Conservation (phyloP, 139 green algal species). For the Tetradesmus obliquus region DNA sequence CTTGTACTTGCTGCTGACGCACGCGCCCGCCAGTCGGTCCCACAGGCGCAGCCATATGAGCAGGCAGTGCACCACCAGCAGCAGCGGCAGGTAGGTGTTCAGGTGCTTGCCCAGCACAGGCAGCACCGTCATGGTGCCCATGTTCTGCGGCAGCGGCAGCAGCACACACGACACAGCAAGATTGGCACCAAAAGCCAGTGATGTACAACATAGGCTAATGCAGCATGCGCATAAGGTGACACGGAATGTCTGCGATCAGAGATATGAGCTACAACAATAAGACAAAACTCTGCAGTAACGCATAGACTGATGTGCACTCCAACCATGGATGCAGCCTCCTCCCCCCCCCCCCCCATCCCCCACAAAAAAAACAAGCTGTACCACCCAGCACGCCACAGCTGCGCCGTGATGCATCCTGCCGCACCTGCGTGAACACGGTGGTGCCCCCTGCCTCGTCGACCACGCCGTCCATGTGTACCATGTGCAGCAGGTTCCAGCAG, state of each 20-base stretch:
- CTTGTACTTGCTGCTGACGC: constrained; percentile 54
- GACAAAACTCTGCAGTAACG: too few relatives aligned
- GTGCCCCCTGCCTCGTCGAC: background rate
- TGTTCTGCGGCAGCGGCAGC: constrained; percentile 64
- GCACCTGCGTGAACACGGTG: constrained; percentile 69
- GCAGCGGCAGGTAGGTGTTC: constrained; percentile 87
- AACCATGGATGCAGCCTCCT: too few relatives aligned
- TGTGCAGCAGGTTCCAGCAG: constrained; percentile 95
- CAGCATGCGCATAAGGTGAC: background rate
- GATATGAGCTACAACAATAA: too few relatives aligned
- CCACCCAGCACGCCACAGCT: background rate
- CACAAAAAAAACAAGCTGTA: too few relatives aligned
- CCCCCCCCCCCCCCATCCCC: too few relatives aligned
- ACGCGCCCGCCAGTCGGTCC: constrained; percentile 58
- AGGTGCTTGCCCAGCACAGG: constrained; percentile 75
- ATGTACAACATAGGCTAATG: background rate
- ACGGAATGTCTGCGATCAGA: too few relatives aligned
- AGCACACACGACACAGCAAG: background rate
- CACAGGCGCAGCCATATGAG: constrained; percentile 71
- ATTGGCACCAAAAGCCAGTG: background rate
- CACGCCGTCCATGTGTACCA: constrained; percentile 71
- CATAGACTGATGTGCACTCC: too few relatives aligned
- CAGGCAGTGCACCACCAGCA: constrained; percentile 75
- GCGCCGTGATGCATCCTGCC: background rate
- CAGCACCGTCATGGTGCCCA: constrained; percentile 83